Conservation (phyloP, 495 filamentous ascomycete genomes). For the Symbiotaphrina buchneri region DNA sequence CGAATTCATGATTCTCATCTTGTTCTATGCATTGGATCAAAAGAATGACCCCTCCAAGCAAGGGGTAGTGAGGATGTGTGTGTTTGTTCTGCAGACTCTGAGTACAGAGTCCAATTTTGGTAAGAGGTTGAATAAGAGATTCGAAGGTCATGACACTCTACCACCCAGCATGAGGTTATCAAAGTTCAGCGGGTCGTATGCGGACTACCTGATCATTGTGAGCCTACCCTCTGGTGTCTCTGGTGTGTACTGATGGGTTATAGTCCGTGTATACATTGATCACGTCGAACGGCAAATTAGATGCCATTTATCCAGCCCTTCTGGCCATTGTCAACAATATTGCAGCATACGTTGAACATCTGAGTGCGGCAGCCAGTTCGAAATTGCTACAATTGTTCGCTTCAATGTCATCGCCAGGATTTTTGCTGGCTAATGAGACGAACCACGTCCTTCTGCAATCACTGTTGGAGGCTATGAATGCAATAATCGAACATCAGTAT, state of each 20-base stretch:
- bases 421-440: constrained; percentile 84
- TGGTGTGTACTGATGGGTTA: constrained; percentile 2
- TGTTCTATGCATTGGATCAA: constrained; percentile 85
- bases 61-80: constrained; percentile 86
- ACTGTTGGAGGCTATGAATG: constrained; percentile 75
- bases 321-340: constrained; percentile 88
- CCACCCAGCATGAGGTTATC: constrained; percentile 58
- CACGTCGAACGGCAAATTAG: constrained; percentile 74
- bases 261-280: constrained; percentile 88
- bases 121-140: constrained; percentile 67
- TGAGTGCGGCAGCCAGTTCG: constrained; percentile 50
- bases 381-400: constrained; percentile 79
- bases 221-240: constrained; percentile 12
- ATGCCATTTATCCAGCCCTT: constrained; percentile 80
- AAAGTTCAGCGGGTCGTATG: constrained; percentile 78
- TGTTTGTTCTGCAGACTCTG: constrained; percentile 86
- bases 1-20: constrained; percentile 74
- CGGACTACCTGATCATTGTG: constrained; percentile 83
- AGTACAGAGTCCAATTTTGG: constrained; percentile 88
- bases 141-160: constrained; percentile 75
- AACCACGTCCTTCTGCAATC: constrained; percentile 70
- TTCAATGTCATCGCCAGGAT: constrained; percentile 86
- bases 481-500: constrained; percentile 83
- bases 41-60: constrained; percentile 71
- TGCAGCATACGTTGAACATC: constrained; percentile 54